Evolutionary conservation across 768 basidiomycete species (phyloP), one percentile per base, ranked within the genome.

Genomic region (Suillus hirtellus): DNA sequence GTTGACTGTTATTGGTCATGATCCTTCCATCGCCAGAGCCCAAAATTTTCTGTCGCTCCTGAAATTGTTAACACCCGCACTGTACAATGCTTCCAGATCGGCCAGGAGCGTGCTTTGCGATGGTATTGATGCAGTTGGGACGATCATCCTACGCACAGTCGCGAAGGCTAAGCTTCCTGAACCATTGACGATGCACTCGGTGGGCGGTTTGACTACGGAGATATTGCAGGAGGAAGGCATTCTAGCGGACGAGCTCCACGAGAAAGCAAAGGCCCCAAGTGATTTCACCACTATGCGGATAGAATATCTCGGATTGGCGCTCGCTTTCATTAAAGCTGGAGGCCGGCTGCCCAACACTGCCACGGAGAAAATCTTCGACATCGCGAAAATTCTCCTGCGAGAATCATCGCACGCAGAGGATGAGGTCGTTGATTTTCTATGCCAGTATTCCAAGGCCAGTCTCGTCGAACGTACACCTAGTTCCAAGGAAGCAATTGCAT

Each of bases 1-100:
- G 70, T 79, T 92, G 37, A 93, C 91, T 1, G 87, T 93, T 63
- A 90, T 93, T 60, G 90, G 89, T 7, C 88, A 92, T 66, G 87
- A 92, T 71, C 81, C 87, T 17, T 79, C 82, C 5, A 86, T 86
- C 54, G 73, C 83, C 27, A 86, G 90, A 24, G 87, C 90, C 2
- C 84, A 91, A 65, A 81, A 87, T 60, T 92, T 92, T 74, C 75
- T 93, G 47, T 80, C 80, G 5, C 76, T 90, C 34, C 77, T 93
- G 19, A 83, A 85, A 11, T 77, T 81, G 46, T 75, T 90, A 54
- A 75, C 83, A 0, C 86, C 87, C 4, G 71, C 82, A 61, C 75
- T 92, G 6, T 89, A 87, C 69, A 76, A 87, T 55, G 78, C 79
- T 5, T 88, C 89, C 1, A 71, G 75, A 1, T 75, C 80, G 1